Evolutionary conservation across 2,329 filamentous ascomycete genomes (phyloP).

Genomic region (Aspergillus eucalypticola): DNA sequence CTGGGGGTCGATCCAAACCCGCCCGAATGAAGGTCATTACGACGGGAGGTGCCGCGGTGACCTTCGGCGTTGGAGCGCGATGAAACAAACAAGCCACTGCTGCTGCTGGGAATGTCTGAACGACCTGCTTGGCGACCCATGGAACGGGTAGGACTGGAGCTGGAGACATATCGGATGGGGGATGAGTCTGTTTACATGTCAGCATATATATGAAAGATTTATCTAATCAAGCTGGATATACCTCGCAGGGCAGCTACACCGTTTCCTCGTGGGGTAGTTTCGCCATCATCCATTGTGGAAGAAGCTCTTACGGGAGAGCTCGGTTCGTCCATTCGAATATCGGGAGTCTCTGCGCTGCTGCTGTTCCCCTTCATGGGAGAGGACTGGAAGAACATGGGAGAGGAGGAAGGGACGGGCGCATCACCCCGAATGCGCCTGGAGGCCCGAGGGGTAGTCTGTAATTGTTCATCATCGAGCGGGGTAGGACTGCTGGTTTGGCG

Average conservation of each 20-base stretch:
- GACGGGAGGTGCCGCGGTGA: constrained; percentile 60
- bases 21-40: constrained; percentile 87
- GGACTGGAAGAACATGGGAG: constrained; percentile 75
- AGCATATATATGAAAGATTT: background rate
- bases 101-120: constrained; percentile 76
- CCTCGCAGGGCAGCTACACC: constrained; percentile 38
- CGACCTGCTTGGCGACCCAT: constrained; percentile 57
- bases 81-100: constrained; percentile 82
- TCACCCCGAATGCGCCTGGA: constrained; percentile 44
- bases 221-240: constrained; percentile 24
- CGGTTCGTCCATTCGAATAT: constrained; percentile 45
- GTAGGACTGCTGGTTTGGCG: constrained; percentile 36
- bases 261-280: constrained; percentile 46
- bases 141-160: constrained; percentile 76
- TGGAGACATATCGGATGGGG: constrained; percentile 85
- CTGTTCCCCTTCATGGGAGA: constrained; percentile 54
- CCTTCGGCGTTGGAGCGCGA: constrained; percentile 54
- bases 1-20: constrained; percentile 56
- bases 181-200: constrained; percentile 69
- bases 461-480: constrained; percentile 19
- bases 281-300: constrained; percentile 42
- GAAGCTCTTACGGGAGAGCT: constrained; percentile 51
- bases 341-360: constrained; percentile 41
- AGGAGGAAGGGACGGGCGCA: constrained; percentile 62
- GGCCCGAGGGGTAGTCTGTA: constrained; percentile 49